Evolutionary conservation across 2,329 filamentous ascomycete genomes (phyloP), one percentile per base, ranked within the genome.

Genomic region (Chaetomiaceae sp.): DNA sequence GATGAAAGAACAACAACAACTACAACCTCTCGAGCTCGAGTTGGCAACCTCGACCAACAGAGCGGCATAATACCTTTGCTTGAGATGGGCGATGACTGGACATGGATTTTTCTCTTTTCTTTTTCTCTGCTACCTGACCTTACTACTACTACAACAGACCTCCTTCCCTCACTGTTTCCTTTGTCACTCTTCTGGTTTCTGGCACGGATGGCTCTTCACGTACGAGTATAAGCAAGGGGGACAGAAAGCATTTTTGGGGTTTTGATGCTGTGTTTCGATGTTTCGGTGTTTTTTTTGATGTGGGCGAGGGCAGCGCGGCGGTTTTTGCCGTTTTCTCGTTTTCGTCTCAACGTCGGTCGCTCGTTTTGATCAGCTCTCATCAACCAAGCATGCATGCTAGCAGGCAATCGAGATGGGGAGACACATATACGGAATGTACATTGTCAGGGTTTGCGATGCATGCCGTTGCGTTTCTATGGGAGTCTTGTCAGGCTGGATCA

Each of bases 1-100:
- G 31, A 51, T 11, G 39, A 44, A 49, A 25, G 22, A 20, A 29
- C 20, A 40, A 51, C 31, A 31, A 50, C 37, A 48, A 47, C 34
- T 37, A 25, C 17, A 33, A 44, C 39, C n/a, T n/a, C n/a, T n/a
- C n/a, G n/a, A n/a, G n/a, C n/a, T n/a, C n/a, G n/a, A n/a, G n/a
- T n/a, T n/a, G n/a, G n/a, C n/a, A n/a, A n/a, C n/a, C n/a, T n/a
- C n/a, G n/a, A n/a, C n/a, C n/a, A n/a, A n/a, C n/a, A n/a, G n/a
- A n/a, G n/a, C n/a, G n/a, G n/a, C n/a, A n/a, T n/a, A n/a, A n/a
- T n/a, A n/a, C n/a, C n/a, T n/a, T n/a, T 39, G 34, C 47, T 49
- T 23, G 27, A 37, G 14, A 40, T n/a, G 37, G 27, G 42, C 27
- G 31, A 49, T 36, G 37, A 49, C 37, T 23, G 37, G 37, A 27